phyloP scores from a whole-genome alignment of 148 eudicot species.

The Rhododendron kiyosumense region DNA sequence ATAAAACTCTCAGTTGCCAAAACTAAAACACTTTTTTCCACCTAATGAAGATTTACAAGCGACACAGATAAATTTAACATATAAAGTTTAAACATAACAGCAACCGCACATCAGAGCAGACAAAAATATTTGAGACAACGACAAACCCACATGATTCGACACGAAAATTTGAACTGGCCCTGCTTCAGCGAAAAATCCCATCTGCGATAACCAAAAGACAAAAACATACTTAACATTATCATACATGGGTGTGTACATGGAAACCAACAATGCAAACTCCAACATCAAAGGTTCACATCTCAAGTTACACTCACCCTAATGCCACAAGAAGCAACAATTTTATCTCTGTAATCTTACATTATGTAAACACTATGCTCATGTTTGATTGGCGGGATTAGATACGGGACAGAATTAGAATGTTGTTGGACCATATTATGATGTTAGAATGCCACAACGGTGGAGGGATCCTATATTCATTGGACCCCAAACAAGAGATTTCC shows the following conservation, averaged over 20 bases:
- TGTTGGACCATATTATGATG: neutral
- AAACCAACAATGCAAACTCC: neutral
- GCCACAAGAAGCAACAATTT: neutral
- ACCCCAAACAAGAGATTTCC: neutral
- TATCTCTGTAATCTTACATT: neutral
- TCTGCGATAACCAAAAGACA: constrained; percentile 41
- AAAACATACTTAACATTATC: neutral
- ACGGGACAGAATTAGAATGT: neutral
- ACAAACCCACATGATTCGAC: constrained; percentile 75
- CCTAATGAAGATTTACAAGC: neutral
- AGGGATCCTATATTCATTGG: neutral
- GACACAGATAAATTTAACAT: neutral
- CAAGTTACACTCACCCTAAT: neutral
- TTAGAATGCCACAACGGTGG: neutral
- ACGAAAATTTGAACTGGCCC: constrained; percentile 97
- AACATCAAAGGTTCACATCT: neutral
- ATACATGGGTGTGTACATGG: neutral
- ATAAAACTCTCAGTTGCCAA: neutral
- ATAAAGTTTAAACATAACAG: neutral
- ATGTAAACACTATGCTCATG: neutral
- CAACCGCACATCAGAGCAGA: neutral
- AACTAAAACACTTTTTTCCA: neutral
- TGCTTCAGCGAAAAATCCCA: constrained; percentile 97
- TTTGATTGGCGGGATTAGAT: neutral
- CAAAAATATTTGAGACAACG: neutral